Evolutionary conservation across 2,329 filamentous ascomycete species (phyloP).

Genomic region (Epichloe uncinata): DNA sequence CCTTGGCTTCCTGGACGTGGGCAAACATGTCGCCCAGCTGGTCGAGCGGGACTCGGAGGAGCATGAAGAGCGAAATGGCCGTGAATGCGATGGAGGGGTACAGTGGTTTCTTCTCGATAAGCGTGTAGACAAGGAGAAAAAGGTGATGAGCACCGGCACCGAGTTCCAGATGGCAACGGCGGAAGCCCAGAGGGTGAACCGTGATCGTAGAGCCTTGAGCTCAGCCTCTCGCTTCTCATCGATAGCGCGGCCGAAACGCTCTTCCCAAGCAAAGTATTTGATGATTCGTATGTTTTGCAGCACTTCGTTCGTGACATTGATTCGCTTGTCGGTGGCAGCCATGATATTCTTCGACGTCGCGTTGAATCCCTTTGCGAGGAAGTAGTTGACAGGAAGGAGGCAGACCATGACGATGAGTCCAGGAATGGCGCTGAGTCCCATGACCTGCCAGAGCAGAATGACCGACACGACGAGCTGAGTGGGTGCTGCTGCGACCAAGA

Average conservation of each 20-base stretch:
- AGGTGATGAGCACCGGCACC: constrained; percentile 87
- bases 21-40: constrained; percentile 98
- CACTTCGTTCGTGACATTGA: constrained; percentile 93
- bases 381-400: constrained; percentile 81
- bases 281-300: constrained; percentile 97
- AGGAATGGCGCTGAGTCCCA: constrained; percentile 87
- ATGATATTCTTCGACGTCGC: constrained; percentile 83
- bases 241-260: constrained; percentile 73
- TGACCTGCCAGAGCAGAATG: constrained; percentile 70
- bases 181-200: constrained; percentile 83
- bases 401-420: constrained; percentile 83
- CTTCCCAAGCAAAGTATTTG: constrained; percentile 98
- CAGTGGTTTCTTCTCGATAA: constrained; percentile 77
- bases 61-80: constrained; percentile 86
- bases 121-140: constrained; percentile 85
- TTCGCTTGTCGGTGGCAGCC: constrained; percentile 85
- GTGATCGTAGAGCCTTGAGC: constrained; percentile 60
- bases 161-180: constrained; percentile 96
- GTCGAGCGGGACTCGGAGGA: constrained; percentile 84
- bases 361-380: constrained; percentile 74
- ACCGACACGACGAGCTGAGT: constrained; percentile 77
- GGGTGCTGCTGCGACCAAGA: constrained; percentile 82
- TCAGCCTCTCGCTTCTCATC: constrained; percentile 78
- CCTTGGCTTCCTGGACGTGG: constrained; percentile 93
- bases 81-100: constrained; percentile 93